Conservation (phyloP, 169 alveolate species). For the Blepharisma undulans region DNA sequence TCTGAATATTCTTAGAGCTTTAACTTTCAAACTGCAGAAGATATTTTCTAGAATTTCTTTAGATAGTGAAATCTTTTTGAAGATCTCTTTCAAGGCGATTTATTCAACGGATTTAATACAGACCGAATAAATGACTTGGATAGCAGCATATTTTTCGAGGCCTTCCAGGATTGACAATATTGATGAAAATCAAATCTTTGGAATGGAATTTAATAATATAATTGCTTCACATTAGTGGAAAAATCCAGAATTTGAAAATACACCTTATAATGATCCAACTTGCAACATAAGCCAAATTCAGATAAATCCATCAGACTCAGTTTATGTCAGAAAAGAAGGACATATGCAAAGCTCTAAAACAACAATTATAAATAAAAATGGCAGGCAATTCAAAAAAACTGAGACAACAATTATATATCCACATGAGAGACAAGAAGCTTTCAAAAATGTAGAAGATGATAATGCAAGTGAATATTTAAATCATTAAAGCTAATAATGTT, state of each 20-base stretch:
- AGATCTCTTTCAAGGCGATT: not conserved
- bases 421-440: not conserved
- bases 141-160: too few species aligned
- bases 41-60: not conserved
- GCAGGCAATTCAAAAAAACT: not conserved
- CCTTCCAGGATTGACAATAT: not conserved
- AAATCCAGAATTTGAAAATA: too few species aligned
- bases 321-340: not conserved
- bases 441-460: not conserved
- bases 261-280: too few species aligned
- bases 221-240: too few species aligned
- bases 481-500: too few species aligned
- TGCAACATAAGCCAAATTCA: too few species aligned
- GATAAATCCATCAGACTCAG: not conserved
- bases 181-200: too few species aligned
- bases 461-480: too few species aligned
- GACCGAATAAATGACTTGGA: not conserved
- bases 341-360: not conserved
- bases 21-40: not conserved
- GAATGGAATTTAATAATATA: too few species aligned
- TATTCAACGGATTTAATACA: too few species aligned
- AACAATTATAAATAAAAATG: not conserved
- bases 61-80: not conserved
- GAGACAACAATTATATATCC: constrained; percentile 6
- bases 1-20: not conserved